These are phyloP conservation scores for Globisporangium cederbergense DNA, from an alignment of 352 stramenopile species.

Conservation along the genomic window DNA sequence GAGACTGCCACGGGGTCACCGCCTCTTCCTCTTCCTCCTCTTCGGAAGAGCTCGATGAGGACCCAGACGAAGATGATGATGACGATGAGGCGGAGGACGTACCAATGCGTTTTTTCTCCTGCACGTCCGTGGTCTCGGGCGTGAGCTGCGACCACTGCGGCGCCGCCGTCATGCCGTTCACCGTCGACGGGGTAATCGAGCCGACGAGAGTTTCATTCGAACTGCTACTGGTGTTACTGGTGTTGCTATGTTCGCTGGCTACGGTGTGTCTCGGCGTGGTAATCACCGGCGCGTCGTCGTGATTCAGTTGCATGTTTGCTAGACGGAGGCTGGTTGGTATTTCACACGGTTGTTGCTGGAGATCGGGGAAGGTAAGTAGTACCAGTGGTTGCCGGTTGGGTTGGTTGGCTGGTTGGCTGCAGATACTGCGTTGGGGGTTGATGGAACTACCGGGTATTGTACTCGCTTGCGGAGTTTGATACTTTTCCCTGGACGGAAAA, in stretches of 20 bases:
- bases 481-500: slow-evolving; percentile 24
- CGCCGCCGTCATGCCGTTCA: slow-evolving; percentile 18
- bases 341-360: not conserved
- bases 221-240: slow-evolving; percentile 4
- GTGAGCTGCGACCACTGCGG: slow-evolving; percentile 29
- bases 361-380: not conserved
- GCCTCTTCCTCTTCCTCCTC: slow-evolving; percentile 5
- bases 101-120: slow-evolving; percentile 20
- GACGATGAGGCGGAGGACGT: slow-evolving; percentile 20
- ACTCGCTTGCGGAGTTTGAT: slow-evolving; percentile 15
- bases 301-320: slow-evolving; percentile 5
- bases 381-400: slow-evolving; percentile 5
- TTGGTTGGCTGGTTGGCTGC: not conserved
- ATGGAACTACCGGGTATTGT: not conserved
- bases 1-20: slow-evolving; percentile 49
- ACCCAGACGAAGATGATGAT: slow-evolving; percentile 7
- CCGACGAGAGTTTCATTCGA: slow-evolving; percentile 9
- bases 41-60: slow-evolving; percentile 13
- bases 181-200: slow-evolving; percentile 22
- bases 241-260: no score
- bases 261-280: not conserved
- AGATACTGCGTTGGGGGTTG: not conserved
- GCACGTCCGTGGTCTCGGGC: slow-evolving; percentile 23
- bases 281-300: slow-evolving; percentile 5
- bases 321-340: not conserved